A percentile compares a stretch with the other conserved stretches of the same genome.
Evolutionary conservation across 805 yeast genomes (phyloP).

Genomic region (Candida bentonensis): DNA sequence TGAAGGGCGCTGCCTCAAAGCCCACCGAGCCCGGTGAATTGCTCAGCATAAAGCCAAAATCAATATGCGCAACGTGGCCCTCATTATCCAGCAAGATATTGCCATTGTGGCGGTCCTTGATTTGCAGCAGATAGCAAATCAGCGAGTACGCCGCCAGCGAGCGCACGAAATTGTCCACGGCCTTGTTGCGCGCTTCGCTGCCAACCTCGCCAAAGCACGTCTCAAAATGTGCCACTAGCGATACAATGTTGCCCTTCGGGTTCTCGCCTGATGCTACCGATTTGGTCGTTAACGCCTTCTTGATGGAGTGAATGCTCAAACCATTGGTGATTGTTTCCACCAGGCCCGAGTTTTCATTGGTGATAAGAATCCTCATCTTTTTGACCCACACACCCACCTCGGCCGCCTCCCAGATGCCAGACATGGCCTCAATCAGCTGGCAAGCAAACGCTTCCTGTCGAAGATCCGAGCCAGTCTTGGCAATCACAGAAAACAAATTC

Average conservation of each 20-base stretch:
- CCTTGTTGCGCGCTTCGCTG: constrained; percentile 42
- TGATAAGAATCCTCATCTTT: constrained; percentile 79
- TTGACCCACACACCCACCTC: constrained; percentile 79
- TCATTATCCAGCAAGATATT: constrained; percentile 93
- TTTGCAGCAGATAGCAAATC: constrained; percentile 77
- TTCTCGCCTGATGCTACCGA: constrained; percentile 54
- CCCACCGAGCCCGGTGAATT: constrained; percentile 97
- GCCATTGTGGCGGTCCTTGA: constrained; percentile 95
- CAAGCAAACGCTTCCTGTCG: constrained; percentile 98
- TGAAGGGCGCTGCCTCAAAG: constrained; percentile 95
- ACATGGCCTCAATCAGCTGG: constrained; percentile 77
- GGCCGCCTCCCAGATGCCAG: constrained; percentile 65
- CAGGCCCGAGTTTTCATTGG: constrained; percentile 80
- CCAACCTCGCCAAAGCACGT: constrained; percentile 56
- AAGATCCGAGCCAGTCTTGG: constrained; percentile 89
- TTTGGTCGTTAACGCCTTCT: constrained; percentile 48
- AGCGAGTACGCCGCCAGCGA: constrained; percentile 89
- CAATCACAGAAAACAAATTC: constrained; percentile 92
- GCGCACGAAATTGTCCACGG: constrained; percentile 84
- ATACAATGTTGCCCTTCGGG: constrained; percentile 54
- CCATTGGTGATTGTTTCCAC: constrained; percentile 97
- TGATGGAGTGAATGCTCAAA: constrained; percentile 83
- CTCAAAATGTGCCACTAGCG: constrained; percentile 65
- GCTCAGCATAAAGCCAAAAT: constrained; percentile 85
- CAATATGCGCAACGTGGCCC: constrained; percentile 92